Percentiles rank a stretch among this genome's conserved stretches.
Evolutionary conservation across 176 grass and related monocot genomes (phyloP).

Genomic region (Elymus sibiricus): DNA sequence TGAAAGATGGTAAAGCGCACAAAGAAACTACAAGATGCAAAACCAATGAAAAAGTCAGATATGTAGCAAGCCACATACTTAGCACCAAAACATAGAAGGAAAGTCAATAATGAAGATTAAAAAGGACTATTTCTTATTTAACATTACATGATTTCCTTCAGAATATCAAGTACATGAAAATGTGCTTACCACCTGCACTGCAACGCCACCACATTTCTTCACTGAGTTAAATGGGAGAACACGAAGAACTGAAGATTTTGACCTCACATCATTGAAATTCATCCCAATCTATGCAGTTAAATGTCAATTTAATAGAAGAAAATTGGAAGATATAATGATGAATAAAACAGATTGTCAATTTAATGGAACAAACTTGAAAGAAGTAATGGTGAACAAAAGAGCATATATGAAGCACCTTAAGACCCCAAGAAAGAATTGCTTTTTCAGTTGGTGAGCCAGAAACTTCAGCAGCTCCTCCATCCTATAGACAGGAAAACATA

Average conservation of each 20-base stretch:
- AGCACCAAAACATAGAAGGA: background rate
- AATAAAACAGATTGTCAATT: background rate
- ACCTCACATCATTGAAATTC: constrained; percentile 48
- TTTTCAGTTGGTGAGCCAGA: constrained; percentile 69
- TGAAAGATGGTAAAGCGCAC: background rate
- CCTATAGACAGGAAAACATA: constrained; percentile 12
- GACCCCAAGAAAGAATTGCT: constrained; percentile 58
- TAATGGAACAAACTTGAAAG: background rate
- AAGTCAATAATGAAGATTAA: too few species aligned
- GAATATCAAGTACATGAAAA: constrained; percentile 24
- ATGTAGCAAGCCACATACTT: background rate
- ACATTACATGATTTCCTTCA: background rate
- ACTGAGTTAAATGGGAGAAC: constrained; percentile 67
- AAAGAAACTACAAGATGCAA: background rate
- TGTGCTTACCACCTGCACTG: constrained; percentile 50
- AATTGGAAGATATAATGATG: background rate
- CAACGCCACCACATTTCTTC: constrained; percentile 67
- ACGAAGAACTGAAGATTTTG: constrained; percentile 49
- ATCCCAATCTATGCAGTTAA: constrained; percentile 52
- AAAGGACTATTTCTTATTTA: background rate
- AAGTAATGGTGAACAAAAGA: background rate
- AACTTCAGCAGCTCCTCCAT: constrained; percentile 45
- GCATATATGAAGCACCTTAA: constrained; percentile 35
- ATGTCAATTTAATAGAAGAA: background rate
- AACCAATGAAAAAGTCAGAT: background rate